Evolutionary conservation across 306 rosid species (phyloP), one percentile per base, ranked within the genome.

Genomic region (Ormosia semicastrata): DNA sequence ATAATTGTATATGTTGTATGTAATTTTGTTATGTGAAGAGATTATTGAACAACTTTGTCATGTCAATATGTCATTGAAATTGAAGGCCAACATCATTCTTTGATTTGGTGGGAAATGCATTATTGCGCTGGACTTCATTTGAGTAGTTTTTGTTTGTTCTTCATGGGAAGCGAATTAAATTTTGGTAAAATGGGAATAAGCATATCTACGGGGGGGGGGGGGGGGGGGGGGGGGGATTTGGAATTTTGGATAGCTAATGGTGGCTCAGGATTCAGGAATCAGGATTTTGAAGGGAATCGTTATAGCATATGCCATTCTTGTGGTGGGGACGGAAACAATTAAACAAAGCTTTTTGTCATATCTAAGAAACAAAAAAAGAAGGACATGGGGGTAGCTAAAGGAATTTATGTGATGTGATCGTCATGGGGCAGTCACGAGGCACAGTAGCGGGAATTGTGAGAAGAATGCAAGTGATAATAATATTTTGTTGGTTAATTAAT

Each of bases 251-350:
- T 46, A 36, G 68, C 1, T 63, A 49, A 14, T 30, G 11, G 49
- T 10, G 29, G 13, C 18, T 0, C 3, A 4, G 43, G 60, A n/a
- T n/a, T 3, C 6, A 46, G 70, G 76, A 44, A 68, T 76, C 67
- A 9, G 69, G 44, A 63, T 62, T 71, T 13, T 39, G 81, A 33
- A 59, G 74, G 66, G 85, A 75, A 75, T 85, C 82, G 43, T 76
- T 10, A 24, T 44, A 83, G 85, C n/a, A 85, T 85, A 81, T 85
- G 77, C 76, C 11, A 60, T 14, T 53, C 8, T 40, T 7, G 69
- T 39, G 84, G 60, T 3, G 34, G 47, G 73, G 8, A 24, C 24
- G 13, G 52, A 40, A 64, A 8, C 14, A 54, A 53, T 63, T 59
- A 71, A 53, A 52, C 67, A 80, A 71, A 60, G 30, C 9, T 10